Percentiles rank a stretch among this genome's conserved stretches.
Evolutionary conservation across 805 yeast species (phyloP).

Genomic region (Kodamaea leandrae): DNA sequence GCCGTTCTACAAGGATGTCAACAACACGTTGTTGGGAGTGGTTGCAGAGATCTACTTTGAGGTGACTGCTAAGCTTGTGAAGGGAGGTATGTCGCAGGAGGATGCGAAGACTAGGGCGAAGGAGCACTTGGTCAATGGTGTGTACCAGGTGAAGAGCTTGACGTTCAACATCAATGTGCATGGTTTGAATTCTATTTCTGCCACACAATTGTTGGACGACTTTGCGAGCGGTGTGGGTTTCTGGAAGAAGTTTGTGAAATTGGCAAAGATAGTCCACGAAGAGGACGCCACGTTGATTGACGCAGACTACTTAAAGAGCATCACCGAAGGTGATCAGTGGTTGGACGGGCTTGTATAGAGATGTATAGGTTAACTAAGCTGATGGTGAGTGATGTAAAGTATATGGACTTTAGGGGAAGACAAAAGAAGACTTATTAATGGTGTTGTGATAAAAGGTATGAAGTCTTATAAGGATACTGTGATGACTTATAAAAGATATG

Average conservation of each 20-base stretch:
- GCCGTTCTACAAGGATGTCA: slow-evolving; percentile 59
- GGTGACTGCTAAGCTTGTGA: slow-evolving; percentile 29
- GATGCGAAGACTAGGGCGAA: slow-evolving; percentile 25
- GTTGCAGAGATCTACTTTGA: slow-evolving; percentile 55
- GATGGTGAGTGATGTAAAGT: not conserved
- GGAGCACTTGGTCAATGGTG: slow-evolving; percentile 34
- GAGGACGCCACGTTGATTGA: slow-evolving; percentile 26
- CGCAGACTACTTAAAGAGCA: slow-evolving; percentile 21
- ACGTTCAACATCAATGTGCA: slow-evolving; percentile 41
- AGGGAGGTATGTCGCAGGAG: slow-evolving; percentile 23
- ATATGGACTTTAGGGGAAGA: not conserved
- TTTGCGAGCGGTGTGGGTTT: slow-evolving; percentile 31
- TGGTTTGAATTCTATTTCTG: slow-evolving; percentile 39
- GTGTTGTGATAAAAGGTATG: not conserved
- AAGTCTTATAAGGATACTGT: no score
- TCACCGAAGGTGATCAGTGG: slow-evolving; percentile 32
- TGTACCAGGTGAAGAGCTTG: slow-evolving; percentile 37
- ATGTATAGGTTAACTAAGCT: no score
- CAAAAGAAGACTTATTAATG: not conserved
- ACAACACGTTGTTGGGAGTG: slow-evolving; percentile 64
- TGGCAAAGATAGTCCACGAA: slow-evolving; percentile 25
- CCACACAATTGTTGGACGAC: slow-evolving; percentile 30
- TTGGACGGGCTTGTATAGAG: slow-evolving; percentile 24
- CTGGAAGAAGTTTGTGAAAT: slow-evolving; percentile 33
- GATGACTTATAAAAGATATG: no score